phyloP scores from a whole-genome alignment of 1,284 basidiomycete species.

The Vanrija sp. region DNA sequence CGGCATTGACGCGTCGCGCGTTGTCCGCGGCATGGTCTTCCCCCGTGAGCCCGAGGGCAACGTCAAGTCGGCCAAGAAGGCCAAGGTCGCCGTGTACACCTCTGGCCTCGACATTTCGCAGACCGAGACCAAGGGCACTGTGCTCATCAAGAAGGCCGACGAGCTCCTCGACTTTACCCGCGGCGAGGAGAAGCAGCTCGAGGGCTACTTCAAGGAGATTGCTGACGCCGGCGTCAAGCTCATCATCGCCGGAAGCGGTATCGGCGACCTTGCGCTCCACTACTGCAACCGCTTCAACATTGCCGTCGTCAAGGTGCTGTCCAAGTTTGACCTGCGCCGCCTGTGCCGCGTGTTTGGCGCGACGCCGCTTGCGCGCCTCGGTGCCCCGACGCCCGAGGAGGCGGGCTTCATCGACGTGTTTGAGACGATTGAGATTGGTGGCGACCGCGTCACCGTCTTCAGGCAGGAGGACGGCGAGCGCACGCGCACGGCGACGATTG shows the following conservation, averaged over 20 bases:
- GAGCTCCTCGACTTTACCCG: slow-evolving; percentile 95
- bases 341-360: slow-evolving; percentile 93
- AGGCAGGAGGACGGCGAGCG: slow-evolving; percentile 75
- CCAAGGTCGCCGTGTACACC: slow-evolving; percentile 92
- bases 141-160: slow-evolving; percentile 90
- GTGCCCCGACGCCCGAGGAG: slow-evolving; percentile 94
- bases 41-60: slow-evolving; percentile 88
- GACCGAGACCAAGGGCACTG: slow-evolving; percentile 99
- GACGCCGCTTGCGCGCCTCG: slow-evolving; percentile 90
- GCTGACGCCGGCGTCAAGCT: slow-evolving; percentile 92
- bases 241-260: slow-evolving; percentile 84
- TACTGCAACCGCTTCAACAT: slow-evolving; percentile 93
- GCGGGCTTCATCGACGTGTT: slow-evolving; percentile 90
- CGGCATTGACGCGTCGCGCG: slow-evolving; percentile 72
- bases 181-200: slow-evolving; percentile 92
- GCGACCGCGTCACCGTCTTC: slow-evolving; percentile 95
- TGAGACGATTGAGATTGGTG: slow-evolving; percentile 94
- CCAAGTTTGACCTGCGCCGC: slow-evolving; percentile 95
- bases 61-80: slow-evolving; percentile 74
- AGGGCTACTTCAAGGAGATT: slow-evolving; percentile 96
- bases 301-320: slow-evolving; percentile 92
- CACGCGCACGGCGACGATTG: slow-evolving; percentile 84
- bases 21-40: slow-evolving; percentile 98
- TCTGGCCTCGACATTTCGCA: slow-evolving; percentile 88
- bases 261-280: slow-evolving; percentile 95